phyloP scores from a whole-genome alignment of 257 asterid genomes.

The Scutellaria galericulata region DNA sequence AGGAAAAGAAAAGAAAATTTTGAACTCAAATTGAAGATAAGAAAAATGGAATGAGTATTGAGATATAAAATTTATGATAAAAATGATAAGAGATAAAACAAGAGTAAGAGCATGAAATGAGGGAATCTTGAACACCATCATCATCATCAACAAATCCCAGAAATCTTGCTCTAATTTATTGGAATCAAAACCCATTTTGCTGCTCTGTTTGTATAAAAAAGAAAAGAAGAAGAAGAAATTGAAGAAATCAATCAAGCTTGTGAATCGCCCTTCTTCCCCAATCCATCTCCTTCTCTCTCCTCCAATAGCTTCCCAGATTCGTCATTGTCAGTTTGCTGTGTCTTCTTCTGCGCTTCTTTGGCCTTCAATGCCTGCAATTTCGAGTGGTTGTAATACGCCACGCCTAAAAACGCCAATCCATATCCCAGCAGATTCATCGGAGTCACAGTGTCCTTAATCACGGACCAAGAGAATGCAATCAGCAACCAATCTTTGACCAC shows the following conservation, averaged over 20 bases:
- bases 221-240: background rate
- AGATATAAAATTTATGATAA: background rate
- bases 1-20: too few relatives aligned
- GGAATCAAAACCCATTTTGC: slow-evolving; percentile 18
- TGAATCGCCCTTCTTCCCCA: slow-evolving; percentile 54
- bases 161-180: slow-evolving; percentile 34
- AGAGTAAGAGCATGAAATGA: slow-evolving; percentile 30
- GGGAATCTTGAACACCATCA: slow-evolving; percentile 21
- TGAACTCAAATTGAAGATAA: background rate
- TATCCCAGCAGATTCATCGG: slow-evolving; percentile 67
- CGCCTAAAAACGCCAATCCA: slow-evolving; percentile 76
- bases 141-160: slow-evolving; percentile 8
- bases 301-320: slow-evolving; percentile 53
- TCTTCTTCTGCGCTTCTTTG: slow-evolving; percentile 61
- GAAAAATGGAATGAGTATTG: background rate
- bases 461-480: slow-evolving; percentile 87
- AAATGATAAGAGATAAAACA: slow-evolving; percentile 34
- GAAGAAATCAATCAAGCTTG: slow-evolving; percentile 43
- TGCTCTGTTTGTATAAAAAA: background rate
- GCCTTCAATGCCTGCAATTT: slow-evolving; percentile 80
- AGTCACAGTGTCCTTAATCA: slow-evolving; percentile 79
- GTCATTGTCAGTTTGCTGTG: slow-evolving; percentile 45
- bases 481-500: slow-evolving; percentile 79
- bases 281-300: slow-evolving; percentile 49
- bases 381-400: slow-evolving; percentile 65